phyloP scores from a whole-genome alignment of 345 rosid genomes.

The Eucalyptus curtisii region DNA sequence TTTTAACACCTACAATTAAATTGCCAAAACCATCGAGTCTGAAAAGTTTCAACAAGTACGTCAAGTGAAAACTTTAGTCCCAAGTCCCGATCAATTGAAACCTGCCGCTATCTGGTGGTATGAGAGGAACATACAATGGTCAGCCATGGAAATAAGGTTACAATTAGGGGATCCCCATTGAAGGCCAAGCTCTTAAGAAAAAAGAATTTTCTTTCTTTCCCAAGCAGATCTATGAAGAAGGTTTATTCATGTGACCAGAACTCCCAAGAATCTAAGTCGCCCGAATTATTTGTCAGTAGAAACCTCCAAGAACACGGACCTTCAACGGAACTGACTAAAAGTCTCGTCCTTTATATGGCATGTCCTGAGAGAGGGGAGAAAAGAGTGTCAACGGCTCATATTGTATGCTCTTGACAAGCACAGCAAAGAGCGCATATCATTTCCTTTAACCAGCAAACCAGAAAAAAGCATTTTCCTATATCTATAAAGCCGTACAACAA shows the following conservation, averaged over 20 bases:
- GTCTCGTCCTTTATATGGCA: slow-evolving; percentile 59
- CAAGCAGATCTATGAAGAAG: not conserved
- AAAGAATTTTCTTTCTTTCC: not conserved
- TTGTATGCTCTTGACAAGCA: not conserved
- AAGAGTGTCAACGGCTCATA: not conserved
- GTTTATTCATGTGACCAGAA: not conserved
- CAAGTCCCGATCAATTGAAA: not conserved
- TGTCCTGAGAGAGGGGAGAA: slow-evolving; percentile 29
- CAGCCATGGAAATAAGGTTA: not conserved
- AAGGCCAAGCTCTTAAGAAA: not conserved
- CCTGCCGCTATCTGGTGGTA: not conserved
- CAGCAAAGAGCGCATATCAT: not conserved
- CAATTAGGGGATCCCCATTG: not conserved
- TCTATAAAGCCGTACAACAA: not conserved
- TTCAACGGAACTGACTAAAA: slow-evolving; percentile 7
- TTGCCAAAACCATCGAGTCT: not conserved
- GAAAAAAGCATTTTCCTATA: not conserved
- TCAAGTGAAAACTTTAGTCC: not conserved
- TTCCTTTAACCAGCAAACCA: not conserved
- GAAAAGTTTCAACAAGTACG: not conserved
- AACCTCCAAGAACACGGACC: not conserved
- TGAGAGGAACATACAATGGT: not conserved
- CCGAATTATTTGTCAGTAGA: slow-evolving; percentile 1
- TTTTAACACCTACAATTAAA: not conserved
- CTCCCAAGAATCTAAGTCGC: not conserved